A percentile compares a stretch with the other conserved stretches of the same genome.
Evolutionary conservation across 495 filamentous ascomycete genomes (phyloP).

Genomic region (Podospora anserina): DNA sequence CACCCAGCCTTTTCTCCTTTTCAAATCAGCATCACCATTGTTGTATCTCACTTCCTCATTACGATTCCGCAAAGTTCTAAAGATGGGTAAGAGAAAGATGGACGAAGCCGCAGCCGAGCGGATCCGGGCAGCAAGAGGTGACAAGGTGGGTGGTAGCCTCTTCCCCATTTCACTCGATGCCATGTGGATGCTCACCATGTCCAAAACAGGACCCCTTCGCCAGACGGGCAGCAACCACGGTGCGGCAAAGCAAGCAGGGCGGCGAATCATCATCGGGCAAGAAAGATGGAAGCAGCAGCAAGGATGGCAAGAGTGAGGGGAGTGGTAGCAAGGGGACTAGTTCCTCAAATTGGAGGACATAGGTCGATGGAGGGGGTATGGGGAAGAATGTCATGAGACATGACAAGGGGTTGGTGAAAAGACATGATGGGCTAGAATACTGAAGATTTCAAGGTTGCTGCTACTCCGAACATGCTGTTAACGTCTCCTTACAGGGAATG

Average conservation of each 20-base stretch:
- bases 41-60: not conserved
- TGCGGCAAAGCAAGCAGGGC: conserved; percentile 35
- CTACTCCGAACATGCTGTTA: too few relatives aligned
- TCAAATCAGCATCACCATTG: not conserved
- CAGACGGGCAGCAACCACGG: conserved; percentile 43
- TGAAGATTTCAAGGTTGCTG: too few relatives aligned
- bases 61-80: not conserved
- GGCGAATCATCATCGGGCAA: conserved; percentile 4
- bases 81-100: conserved; percentile 44
- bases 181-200: conserved; percentile 13
- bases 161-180: not conserved
- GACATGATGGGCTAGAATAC: too few relatives aligned
- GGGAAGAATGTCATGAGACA: conserved; percentile 2
- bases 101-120: conserved; percentile 44
- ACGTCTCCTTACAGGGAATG: not conserved
- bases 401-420: not conserved
- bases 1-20: not conserved
- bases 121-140: conserved; percentile 43
- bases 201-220: conserved; percentile 42
- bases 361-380: conserved; percentile 6
- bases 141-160: conserved; percentile 26
- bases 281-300: conserved; percentile 10
- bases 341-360: conserved; percentile 8
- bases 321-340: not conserved
- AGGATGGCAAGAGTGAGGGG: conserved; percentile 13